Evolutionary conservation across 2,329 filamentous ascomycete species (phyloP), one percentile per base, ranked within the genome.

Genomic region (Cercospora nicotianae): DNA sequence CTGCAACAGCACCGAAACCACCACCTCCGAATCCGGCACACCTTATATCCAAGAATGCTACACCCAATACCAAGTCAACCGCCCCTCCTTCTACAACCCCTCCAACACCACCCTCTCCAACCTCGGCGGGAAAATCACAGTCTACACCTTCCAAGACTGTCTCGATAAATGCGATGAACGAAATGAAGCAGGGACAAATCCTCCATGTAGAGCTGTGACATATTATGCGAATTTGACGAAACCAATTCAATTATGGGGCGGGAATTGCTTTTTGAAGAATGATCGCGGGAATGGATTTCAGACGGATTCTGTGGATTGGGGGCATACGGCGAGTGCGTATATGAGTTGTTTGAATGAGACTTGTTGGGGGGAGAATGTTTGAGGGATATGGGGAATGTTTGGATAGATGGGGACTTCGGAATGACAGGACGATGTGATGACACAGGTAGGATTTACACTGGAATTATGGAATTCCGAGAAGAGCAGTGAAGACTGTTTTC

Each of bases 251-350:
- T 48, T 48, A 26, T 69, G 61, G 64, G 69, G 69, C 12, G 67
- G 69, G 3, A 70, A 68, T 53, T 70, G 67, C 58, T 70, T 70
- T 48, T 65, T 70, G 67, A 69, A 70, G 61, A 70, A 70, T 63
- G 67, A 67, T 65, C 57, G 69, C 3, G 64, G 64, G 0, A 13
- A 60, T 28, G 64, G 62, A 1, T 61, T 60, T 42, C 60, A 66
- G 18, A 60, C 48, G 1, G 69, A 67, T 58, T 28, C 58, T 8
- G 67, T 70, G 9, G 69, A 70, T 59, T 68, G 60, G 42, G 10
- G 20, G 30, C 64, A 69, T 63, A 69, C 64, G 13, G 57, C 67
- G 12, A 68, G 66, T 62, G 67, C 69, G 61, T 70, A 59, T 33
- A 45, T 53, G 62, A 45, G 39, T 18, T 69, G 69, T 63, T 53